These are phyloP conservation scores for Neurospora crassa DNA, from an alignment of 2,329 filamentous ascomycete species.

Conservation along the genomic window DNA sequence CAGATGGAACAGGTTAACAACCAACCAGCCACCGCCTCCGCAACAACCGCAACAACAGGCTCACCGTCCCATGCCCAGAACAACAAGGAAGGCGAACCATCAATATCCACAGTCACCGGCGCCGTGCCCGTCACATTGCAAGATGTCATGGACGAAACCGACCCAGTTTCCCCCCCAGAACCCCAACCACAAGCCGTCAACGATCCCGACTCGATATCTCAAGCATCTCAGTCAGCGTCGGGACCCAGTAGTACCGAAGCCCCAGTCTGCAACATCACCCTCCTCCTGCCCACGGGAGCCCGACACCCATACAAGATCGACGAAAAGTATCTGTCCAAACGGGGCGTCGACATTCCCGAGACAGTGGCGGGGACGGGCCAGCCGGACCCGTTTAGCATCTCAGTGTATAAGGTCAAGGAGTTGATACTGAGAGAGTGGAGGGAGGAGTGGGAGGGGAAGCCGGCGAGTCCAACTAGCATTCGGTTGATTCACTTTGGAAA, in stretches of 20 bases:
- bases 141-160: neutral
- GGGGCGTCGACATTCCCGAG: conserved; percentile 67
- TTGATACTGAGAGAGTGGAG: conserved; percentile 90
- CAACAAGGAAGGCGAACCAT: neutral
- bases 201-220: neutral
- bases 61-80: neutral
- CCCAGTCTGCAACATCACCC: conserved; percentile 61
- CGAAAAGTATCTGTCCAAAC: conserved; percentile 72
- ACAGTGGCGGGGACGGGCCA: conserved; percentile 42
- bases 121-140: neutral
- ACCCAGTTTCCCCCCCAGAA: neutral
- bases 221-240: neutral
- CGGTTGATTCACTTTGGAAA: conserved; percentile 87
- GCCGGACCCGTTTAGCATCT: conserved; percentile 78
- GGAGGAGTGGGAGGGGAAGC: conserved; percentile 81
- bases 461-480: conserved; percentile 80
- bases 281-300: conserved; percentile 72
- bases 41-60: neutral
- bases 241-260: conserved; percentile 18
- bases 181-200: neutral
- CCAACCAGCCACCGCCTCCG: neutral
- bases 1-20: neutral
- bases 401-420: conserved; percentile 88
- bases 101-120: neutral
- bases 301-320: conserved; percentile 87